A percentile compares a stretch with the other conserved stretches of the same genome.
Evolutionary conservation across 2,329 filamentous ascomycete genomes (phyloP).

Genomic region (Fusarium vanettenii): DNA sequence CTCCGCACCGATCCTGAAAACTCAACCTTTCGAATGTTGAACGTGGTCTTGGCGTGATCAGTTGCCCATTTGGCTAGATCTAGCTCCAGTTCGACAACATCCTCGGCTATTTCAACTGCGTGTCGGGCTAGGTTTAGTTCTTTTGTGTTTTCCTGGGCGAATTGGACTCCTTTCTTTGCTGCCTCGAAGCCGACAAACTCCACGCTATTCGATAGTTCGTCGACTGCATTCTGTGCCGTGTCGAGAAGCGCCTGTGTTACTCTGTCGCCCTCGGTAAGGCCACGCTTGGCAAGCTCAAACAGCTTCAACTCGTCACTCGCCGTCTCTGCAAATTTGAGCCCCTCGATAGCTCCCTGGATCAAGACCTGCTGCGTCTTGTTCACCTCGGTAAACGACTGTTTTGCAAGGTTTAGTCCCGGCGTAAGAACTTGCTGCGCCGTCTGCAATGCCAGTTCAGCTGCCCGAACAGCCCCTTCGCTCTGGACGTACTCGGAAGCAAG

Average conservation of each 20-base stretch:
- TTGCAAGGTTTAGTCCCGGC: background rate
- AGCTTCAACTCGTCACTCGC: background rate
- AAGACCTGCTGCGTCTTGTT: background rate
- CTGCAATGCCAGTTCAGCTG: background rate
- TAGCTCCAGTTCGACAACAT: background rate
- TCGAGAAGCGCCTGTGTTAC: background rate
- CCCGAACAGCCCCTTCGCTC: background rate
- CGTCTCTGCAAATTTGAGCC: background rate
- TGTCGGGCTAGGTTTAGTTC: background rate
- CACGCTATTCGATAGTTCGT: background rate
- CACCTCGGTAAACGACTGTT: background rate
- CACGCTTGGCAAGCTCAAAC: background rate
- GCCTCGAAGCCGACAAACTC: background rate
- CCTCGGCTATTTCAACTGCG: background rate
- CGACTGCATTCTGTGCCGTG: background rate
- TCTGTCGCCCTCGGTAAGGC: background rate
- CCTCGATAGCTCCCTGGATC: background rate
- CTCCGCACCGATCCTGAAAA: background rate
- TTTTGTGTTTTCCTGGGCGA: background rate
- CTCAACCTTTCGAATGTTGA: background rate
- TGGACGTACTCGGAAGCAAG: background rate
- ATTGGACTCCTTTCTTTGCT: background rate
- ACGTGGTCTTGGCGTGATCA: background rate
- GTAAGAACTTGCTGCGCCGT: background rate
- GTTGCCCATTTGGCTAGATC: background rate